These are phyloP conservation scores for Tilletia indica DNA, from an alignment of 1,284 basidiomycete species.

Conservation along the genomic window DNA sequence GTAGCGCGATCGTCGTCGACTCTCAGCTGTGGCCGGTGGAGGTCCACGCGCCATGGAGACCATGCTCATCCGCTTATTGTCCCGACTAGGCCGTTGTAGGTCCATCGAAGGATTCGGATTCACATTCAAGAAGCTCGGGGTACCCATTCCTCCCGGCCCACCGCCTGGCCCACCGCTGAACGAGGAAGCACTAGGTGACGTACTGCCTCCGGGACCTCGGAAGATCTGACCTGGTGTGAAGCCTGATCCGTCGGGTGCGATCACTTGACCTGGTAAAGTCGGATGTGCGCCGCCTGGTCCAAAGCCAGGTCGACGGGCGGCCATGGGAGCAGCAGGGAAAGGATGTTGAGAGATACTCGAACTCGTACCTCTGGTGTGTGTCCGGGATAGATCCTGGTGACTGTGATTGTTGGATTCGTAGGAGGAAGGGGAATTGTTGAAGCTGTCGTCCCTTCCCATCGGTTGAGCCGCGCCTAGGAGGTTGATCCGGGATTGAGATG, in stretches of 20 bases:
- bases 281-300: constrained; percentile 13
- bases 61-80: constrained; percentile 13
- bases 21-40: constrained; percentile 22
- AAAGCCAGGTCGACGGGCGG: neutral
- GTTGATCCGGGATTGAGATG: constrained; percentile 15
- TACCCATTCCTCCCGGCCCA: neutral
- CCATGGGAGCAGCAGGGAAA: neutral
- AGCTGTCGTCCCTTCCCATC: constrained; percentile 21
- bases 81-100: constrained; percentile 15
- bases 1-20: constrained; percentile 21
- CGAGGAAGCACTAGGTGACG: neutral
- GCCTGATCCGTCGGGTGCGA: constrained; percentile 11
- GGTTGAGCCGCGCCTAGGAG: constrained; percentile 20
- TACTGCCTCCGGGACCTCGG: neutral
- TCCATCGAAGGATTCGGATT: constrained; percentile 17
- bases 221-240: constrained; percentile 9
- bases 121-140: constrained; percentile 3
- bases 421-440: neutral
- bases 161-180: constrained; percentile 20
- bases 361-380: constrained; percentile 10
- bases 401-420: neutral
- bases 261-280: constrained; percentile 11
- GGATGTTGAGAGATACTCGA: constrained; percentile 17
- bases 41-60: constrained; percentile 18
- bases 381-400: neutral